Base-by-base conservation (phyloP, 495 filamentous ascomycete species). In the Aspergillus asperescens region DNA sequence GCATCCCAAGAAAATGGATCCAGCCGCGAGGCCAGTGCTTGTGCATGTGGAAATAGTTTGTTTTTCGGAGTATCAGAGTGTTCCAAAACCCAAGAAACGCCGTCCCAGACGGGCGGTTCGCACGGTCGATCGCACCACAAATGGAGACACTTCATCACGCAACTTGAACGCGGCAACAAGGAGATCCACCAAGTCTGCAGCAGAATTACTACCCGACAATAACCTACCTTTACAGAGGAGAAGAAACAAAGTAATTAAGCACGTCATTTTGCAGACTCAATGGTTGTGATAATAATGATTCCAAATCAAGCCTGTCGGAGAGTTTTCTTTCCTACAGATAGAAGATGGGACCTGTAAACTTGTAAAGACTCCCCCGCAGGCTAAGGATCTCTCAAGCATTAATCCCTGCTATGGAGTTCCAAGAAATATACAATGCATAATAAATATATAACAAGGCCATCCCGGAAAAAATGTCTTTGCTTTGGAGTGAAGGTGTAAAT, bases 91-190 rank as follows among this genome's bases (percentile, higher is more conserved):
- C 28, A 55, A 25, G 27, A 43, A 27, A 27, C 20, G 24, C 22
- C 16, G 28, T 48, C 42, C 52, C 52, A 48, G 38, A 53, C 42
- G 32, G 51, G 51, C 54, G 58, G 51, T 61, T 61, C 54, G 53
- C 48, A 54, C 58, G 54, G 54, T 48, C 39, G 46, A 49, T 49
- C 42, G 16, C 42, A 46, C 15, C 38, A 23, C 15, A 31, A 19
- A 16, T 41, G n/a, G n/a, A n/a, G n/a, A n/a, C n/a, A n/a, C n/a
- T n/a, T n/a, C n/a, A n/a, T n/a, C n/a, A n/a, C n/a, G n/a, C n/a
- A n/a, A n/a, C n/a, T n/a, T n/a, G n/a, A n/a, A n/a, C n/a, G n/a
- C n/a, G n/a, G n/a, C n/a, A n/a, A n/a, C n/a, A n/a, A n/a, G n/a
- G n/a, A n/a, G n/a, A n/a, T n/a, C n/a, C n/a, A n/a, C n/a, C n/a